A percentile compares a stretch with the other conserved stretches of the same genome.
phyloP scores from a whole-genome alignment of 2,329 filamentous ascomycete species.

The Chalaropsis thielavioides region DNA sequence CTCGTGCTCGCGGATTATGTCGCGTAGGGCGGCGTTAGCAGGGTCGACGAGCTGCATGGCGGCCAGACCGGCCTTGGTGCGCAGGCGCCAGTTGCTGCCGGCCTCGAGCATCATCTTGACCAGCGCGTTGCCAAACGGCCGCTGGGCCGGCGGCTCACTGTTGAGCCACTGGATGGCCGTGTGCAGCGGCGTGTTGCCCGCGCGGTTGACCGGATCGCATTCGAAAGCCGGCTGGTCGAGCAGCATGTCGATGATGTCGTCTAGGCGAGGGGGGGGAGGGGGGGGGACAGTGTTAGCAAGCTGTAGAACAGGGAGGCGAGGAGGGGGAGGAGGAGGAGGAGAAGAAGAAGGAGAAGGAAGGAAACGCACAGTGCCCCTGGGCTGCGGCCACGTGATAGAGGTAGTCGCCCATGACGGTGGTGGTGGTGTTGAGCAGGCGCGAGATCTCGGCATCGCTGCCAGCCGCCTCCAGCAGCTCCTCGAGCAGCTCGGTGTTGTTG shows the following conservation, averaged over 20 bases:
- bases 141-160: slow-evolving; percentile 46
- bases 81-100: slow-evolving; percentile 42
- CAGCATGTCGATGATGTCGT: slow-evolving; percentile 67
- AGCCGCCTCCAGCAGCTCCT: slow-evolving; percentile 52
- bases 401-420: slow-evolving; percentile 74
- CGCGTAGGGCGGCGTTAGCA: slow-evolving; percentile 44
- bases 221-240: slow-evolving; percentile 75
- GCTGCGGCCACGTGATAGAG: slow-evolving; percentile 79
- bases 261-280: slow-evolving; percentile 26
- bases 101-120: slow-evolving; percentile 74
- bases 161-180: slow-evolving; percentile 66
- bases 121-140: slow-evolving; percentile 49
- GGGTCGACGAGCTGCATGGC: slow-evolving; percentile 62
- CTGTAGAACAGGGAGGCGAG: too few relatives aligned
- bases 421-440: slow-evolving; percentile 69
- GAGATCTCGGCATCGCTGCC: slow-evolving; percentile 53
- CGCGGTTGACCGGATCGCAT: slow-evolving; percentile 60
- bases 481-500: slow-evolving; percentile 77
- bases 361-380: slow-evolving; percentile 63
- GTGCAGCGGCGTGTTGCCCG: slow-evolving; percentile 66
- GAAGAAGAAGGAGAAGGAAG: slow-evolving; percentile 2
- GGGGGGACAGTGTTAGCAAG: background rate
- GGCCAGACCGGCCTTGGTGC: slow-evolving; percentile 60
- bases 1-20: slow-evolving; percentile 55
- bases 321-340: background rate